A percentile compares a stretch with the other conserved stretches of the same genome.
Conservation (phyloP, 2,329 filamentous ascomycete species). For the Metarhizium humberi region DNA sequence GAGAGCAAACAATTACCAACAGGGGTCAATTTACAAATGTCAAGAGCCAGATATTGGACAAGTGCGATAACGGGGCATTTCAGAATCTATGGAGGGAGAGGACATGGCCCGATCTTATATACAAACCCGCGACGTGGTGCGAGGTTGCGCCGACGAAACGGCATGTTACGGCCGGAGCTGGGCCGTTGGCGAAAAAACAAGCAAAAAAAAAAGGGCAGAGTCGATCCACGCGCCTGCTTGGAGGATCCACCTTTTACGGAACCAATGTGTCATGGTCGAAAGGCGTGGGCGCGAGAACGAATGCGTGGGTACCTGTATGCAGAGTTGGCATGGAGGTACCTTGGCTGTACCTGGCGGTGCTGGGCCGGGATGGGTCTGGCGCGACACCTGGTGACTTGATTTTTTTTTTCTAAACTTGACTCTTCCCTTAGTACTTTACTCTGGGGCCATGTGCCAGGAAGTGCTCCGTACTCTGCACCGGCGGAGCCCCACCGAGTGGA, state of each 20-base stretch:
- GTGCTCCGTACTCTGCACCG: too few relatives aligned
- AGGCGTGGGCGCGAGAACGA: not conserved
- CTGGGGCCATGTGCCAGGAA: too few relatives aligned
- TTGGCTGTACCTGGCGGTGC: not conserved
- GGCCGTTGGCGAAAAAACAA: not conserved
- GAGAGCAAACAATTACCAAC: too few relatives aligned
- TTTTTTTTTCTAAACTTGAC: too few relatives aligned
- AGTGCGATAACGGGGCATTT: too few relatives aligned
- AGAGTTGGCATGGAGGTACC: not conserved
- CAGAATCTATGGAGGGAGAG: too few relatives aligned
- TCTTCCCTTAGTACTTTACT: too few relatives aligned
- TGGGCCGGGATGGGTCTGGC: not conserved
- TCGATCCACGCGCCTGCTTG: not conserved
- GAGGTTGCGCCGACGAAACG: not conserved
- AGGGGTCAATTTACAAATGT: too few relatives aligned
- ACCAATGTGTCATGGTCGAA: not conserved
- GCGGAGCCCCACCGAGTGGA: too few relatives aligned
- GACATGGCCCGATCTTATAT: not conserved
- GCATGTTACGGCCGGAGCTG: not conserved
- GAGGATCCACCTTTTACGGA: not conserved
- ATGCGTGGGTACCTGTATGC: too few relatives aligned
- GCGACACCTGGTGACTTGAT: too few relatives aligned
- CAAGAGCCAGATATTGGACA: too few relatives aligned
- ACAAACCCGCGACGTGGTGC: not conserved
- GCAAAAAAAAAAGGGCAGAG: not conserved